Evolutionary conservation across 495 filamentous ascomycete species (phyloP), one percentile per base, ranked within the genome.

Genomic region (Penicillium canariense): DNA sequence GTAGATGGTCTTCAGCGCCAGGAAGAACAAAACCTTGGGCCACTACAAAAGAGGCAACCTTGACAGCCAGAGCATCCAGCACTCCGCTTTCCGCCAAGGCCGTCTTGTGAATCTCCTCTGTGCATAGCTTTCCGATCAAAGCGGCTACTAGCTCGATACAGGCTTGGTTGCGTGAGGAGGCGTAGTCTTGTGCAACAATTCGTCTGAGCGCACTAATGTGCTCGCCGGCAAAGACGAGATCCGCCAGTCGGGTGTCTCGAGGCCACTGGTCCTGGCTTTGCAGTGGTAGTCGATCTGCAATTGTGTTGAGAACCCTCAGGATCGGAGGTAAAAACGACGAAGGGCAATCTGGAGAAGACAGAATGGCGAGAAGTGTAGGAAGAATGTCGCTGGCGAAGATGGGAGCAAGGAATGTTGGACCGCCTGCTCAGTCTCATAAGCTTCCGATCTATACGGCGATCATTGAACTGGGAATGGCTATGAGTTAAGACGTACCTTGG

Each of bases 1-100:
- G 63, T 15, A 77, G 50, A 63, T 70, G 68, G 6, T 59, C 56
- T 34, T 81, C 75, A 0, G 71, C 69, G 26, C 70, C 80, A 6
- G 86, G 85, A 14, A 87, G 60, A 28, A 86, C 81, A 55, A 86
- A 83, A 9, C 87, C 88, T 43, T 86, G 77, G 1, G 78, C 71
- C 9, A 87, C 81, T 31, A 87, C 81, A 62, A 92, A 89, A 14
- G 85, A 82, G 15, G 89, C 89, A 52, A 97, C 68, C 55, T 85
- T 86, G 11, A 85, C 78, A 10, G 90, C 89, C 27, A 98, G 77
- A 12, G 86, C 83, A 66, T 96, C 90, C 46, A 97, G 75, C 9
- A 96, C 79, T 17, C 89, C 87, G 12, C 74, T 76, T 34, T 83
- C 82, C n/a, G 87, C 82, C 49, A 97, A 66, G 14, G 78, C 62